Base-by-base conservation (phyloP, 768 basidiomycete genomes). In the Russula olivacea region DNA sequence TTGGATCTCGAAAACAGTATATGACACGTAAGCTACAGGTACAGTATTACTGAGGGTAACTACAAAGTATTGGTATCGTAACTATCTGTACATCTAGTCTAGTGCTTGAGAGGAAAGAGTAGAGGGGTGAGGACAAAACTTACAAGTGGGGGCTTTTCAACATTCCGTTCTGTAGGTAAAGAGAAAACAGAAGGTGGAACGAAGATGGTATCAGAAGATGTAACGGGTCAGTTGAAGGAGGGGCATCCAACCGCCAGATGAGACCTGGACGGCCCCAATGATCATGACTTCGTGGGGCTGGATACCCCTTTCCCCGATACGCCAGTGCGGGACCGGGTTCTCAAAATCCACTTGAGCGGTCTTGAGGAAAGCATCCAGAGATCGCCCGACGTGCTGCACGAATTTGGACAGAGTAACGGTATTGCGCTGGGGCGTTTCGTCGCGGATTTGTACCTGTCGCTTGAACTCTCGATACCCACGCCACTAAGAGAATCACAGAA, bases 171-270 rank as follows among this genome's bases (percentile, higher is more conserved):
- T 2, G 34, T 34, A 34, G 32, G 1, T 34, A 12, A 38, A 15
- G 34, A 36, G 12, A 36, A 36, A 12, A 34, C 10, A 34, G 36
- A 36, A 36, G 12, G 36, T 36, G 43, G n/a, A 45, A n/a, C 34
- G 2, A 25, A 12, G 17, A 17, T 2, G 14, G n/a, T 8, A 64
- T 2, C 15, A 40, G 3, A 59, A 1, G 3, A 64, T 28, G 23
- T 25, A 64, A 23, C 43, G 60, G 6, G 11, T 53, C 1, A 65
- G 61, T 23, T 65, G 64, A 25, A 65, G 14, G 3, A 65, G 47
- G 1, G 64, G 64, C 64, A 63, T 63, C 64, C 64, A 65, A 28
- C 55, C 40, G 4, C 55, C 64, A 2, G 55, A 30, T 12, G 55
- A 53, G 1, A 65, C 61, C 10, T 65, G 64, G 11, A 63, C 28